Percentiles rank a stretch among this genome's conserved stretches.
Evolutionary conservation across 139 green algal species (phyloP).

Genomic region (Desmodesmus armatus): DNA sequence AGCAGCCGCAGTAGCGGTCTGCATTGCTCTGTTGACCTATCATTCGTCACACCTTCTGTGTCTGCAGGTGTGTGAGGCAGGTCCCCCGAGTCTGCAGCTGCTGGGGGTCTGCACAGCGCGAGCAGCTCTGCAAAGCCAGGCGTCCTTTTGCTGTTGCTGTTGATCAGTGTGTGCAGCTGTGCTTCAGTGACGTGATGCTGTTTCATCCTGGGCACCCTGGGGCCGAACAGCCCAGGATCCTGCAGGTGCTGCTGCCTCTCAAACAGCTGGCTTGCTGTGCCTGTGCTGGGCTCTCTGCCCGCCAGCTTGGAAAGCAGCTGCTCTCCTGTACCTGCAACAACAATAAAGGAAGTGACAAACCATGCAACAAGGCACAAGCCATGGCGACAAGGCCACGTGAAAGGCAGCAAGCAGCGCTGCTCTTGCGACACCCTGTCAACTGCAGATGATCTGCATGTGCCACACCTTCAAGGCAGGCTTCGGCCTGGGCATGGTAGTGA

Average conservation of each 20-base stretch:
- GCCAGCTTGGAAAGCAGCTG: too few relatives aligned
- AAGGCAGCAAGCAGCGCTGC: neutral
- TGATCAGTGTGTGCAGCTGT: too few relatives aligned
- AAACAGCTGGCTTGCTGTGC: neutral
- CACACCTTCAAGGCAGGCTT: neutral
- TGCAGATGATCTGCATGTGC: neutral
- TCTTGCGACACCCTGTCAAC: neutral
- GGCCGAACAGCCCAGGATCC: neutral
- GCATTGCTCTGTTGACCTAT: neutral
- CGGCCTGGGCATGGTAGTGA: neutral
- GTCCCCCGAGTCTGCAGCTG: too few relatives aligned
- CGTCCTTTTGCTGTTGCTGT: neutral
- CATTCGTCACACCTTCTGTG: neutral
- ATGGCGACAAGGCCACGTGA: neutral
- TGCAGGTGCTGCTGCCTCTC: neutral
- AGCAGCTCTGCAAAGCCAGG: neutral
- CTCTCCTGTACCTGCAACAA: too few relatives aligned
- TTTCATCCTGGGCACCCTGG: neutral
- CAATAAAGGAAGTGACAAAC: neutral
- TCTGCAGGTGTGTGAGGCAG: neutral
- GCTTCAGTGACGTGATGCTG: too few relatives aligned
- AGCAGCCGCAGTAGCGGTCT: conserved; percentile 12
- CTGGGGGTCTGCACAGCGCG: neutral
- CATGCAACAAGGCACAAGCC: too few relatives aligned
- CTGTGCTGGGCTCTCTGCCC: too few relatives aligned